Base-by-base conservation (phyloP, 257 asterid genomes). In the Linaria vulgaris region DNA sequence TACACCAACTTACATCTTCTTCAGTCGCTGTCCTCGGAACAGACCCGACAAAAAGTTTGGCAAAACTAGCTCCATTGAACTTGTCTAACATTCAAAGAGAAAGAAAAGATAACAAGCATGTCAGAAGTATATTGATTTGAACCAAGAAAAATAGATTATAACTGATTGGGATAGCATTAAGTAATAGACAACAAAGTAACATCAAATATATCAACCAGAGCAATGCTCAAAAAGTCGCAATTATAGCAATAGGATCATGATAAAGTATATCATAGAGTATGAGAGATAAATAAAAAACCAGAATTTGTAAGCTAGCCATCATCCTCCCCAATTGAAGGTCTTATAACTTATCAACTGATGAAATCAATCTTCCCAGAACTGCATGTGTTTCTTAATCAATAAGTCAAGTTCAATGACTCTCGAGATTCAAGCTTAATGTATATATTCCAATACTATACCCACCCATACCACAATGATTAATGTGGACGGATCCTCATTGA, bases 11-110 rank as follows among this genome's bases (percentile, higher is more conserved):
- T 79, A 91, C 98, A 72, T 91, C 96, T 56, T 82, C 85, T 72
- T 91, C 98, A 11, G 87, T 86, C 54, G 84, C 85, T 2, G 91
- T 81, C 83, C 95, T 78, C 5, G 98, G 98, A 63, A 91, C 96
- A 61, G 98, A 91, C 64, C 98, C 98, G 48, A 91, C 91, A 74
- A 91, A 91, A 41, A 91, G 95, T 75, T 91, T 91, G 41, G 90
- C 90, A 69, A 84, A 86, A 65, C 74, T 70, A 59, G 75, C 77
- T 73, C 88, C 91, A 63, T 85, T 89, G 51, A 63, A 37, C 63
- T 71, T 80, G 24, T 91, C 97, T 86, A 69, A 17, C 22, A 34
- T 21, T 39, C 3, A 17, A 56, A 57, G 58, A 21, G 4, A 0
- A 43, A 71, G 31, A 60, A 27, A 22, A 65, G 62, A 58, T 16